Base-by-base conservation (phyloP, 1,284 basidiomycete genomes). In the Cystobasidium pallidum region DNA sequence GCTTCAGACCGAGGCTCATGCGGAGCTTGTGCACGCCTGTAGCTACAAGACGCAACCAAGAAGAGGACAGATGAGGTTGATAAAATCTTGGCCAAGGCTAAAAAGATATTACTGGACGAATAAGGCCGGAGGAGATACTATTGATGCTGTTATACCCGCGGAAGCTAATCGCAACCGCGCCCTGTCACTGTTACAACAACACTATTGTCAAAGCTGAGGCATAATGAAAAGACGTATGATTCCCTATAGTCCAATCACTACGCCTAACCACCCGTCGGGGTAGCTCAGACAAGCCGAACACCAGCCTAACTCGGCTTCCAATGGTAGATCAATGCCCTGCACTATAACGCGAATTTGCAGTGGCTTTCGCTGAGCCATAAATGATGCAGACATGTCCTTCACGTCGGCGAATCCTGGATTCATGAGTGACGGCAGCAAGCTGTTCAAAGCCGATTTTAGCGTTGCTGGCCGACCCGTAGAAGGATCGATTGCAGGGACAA, bases 221-320 rank as follows among this genome's bases (percentile, higher is more conserved):
- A 45, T 45, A 15, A 45, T 45, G 4, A 8, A 39, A 59, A n/a
- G n/a, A 17, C 4, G 19, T 57, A 19, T 58, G n/a, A 49, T 21
- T 26, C 17, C 13, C 36, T 68, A 68, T 41, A 68, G 43, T 6
- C 43, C 67, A 32, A 77, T 58, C 43, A 74, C 81, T 63, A 95
- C 85, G 77, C 90, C 89, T 30, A 96, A 84, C 94, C 94, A 98
- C 7, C 95, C 95, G 79, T 98, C 95, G 6, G 92, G 91, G 11
- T 93, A 92, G 15, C 89, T 86, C 81, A 97, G 84, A 77, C 91
- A 93, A 13, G 91, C 88, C 15, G 92, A 91, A 15, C 98, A 81
- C 94, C 94, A 98, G 1, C 89, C 92, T 79, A 98, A 85, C 78
- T 97, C 94, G 1, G 92, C 85, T 54, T 96, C 94, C 19, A 88